These are phyloP conservation scores for Combretum micranthum DNA, from an alignment of 345 rosid genomes.

Conservation along the genomic window DNA sequence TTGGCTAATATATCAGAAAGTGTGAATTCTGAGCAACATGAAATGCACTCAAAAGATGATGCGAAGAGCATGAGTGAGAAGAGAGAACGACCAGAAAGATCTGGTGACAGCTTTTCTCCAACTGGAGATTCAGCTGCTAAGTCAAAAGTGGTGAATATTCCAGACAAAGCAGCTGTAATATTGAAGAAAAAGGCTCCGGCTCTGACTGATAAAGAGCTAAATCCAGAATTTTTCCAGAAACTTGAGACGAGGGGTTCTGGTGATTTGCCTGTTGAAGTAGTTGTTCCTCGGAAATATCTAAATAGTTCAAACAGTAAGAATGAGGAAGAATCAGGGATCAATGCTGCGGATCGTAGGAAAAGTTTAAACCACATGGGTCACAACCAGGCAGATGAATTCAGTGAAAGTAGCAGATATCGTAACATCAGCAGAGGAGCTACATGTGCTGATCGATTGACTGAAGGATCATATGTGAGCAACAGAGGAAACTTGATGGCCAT, in stretches of 20 bases:
- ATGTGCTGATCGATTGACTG: conserved; percentile 50
- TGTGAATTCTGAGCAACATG: conserved; percentile 26
- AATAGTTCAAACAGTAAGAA: conserved; percentile 49
- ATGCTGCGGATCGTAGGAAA: conserved; percentile 38
- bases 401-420: conserved; percentile 27
- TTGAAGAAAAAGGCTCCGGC: conserved; percentile 87
- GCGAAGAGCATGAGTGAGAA: conserved; percentile 32
- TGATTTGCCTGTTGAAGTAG: conserved; percentile 90
- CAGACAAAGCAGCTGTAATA: conserved; percentile 71
- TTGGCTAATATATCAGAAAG: conserved; percentile 20
- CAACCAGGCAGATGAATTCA: conserved; percentile 32
- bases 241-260: conserved; percentile 68
- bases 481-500: conserved; percentile 93
- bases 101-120: conserved; percentile 36
- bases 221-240: conserved; percentile 95
- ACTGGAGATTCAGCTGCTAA: conserved; percentile 44
- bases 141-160: conserved; percentile 59
- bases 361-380: conserved; percentile 37
- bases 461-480: conserved; percentile 64
- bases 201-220: conserved; percentile 73
- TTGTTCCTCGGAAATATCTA: conserved; percentile 66
- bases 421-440: conserved; percentile 34
- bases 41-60: conserved; percentile 32
- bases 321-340: conserved; percentile 47
- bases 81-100: conserved; percentile 35